Percentiles rank a stretch among this genome's conserved stretches.
Conservation (phyloP, 495 filamentous ascomycete species). For the Penicillium tannophilum region DNA sequence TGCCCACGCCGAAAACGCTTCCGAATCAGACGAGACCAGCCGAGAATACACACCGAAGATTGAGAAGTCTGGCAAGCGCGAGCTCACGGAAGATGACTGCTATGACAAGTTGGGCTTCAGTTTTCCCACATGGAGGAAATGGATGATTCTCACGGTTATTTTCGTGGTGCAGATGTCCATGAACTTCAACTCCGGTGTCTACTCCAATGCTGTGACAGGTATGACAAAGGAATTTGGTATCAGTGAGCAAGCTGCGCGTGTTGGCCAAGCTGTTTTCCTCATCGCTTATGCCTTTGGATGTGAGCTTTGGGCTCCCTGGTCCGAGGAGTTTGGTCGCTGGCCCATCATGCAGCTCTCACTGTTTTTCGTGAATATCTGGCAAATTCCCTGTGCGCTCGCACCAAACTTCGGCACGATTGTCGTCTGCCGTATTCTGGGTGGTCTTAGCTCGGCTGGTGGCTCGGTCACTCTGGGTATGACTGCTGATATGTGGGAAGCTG, state of each 20-base stretch:
- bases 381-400: slow-evolving; percentile 70
- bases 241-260: slow-evolving; percentile 63
- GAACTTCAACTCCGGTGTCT: slow-evolving; percentile 82
- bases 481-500: slow-evolving; percentile 75
- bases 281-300: slow-evolving; percentile 77
- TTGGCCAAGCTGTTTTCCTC: slow-evolving; percentile 71
- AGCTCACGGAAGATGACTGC: slow-evolving; percentile 63
- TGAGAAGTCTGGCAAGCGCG: slow-evolving; percentile 47
- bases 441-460: slow-evolving; percentile 72
- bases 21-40: slow-evolving; percentile 17
- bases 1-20: slow-evolving; percentile 23
- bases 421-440: slow-evolving; percentile 66
- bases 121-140: slow-evolving; percentile 71
- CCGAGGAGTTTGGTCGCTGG: slow-evolving; percentile 76
- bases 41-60: slow-evolving; percentile 16
- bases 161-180: slow-evolving; percentile 79
- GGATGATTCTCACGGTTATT: slow-evolving; percentile 71
- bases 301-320: slow-evolving; percentile 83
- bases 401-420: slow-evolving; percentile 69
- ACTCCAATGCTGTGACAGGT: slow-evolving; percentile 63
- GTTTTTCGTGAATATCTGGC: slow-evolving; percentile 73
- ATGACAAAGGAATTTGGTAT: slow-evolving; percentile 65
- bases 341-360: slow-evolving; percentile 70
- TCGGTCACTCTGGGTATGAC: slow-evolving; percentile 84
- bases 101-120: slow-evolving; percentile 65